Evolutionary conservation across 2,329 filamentous ascomycete genomes (phyloP), one percentile per base, ranked within the genome.

Genomic region (Dactylellina drechsleri): DNA sequence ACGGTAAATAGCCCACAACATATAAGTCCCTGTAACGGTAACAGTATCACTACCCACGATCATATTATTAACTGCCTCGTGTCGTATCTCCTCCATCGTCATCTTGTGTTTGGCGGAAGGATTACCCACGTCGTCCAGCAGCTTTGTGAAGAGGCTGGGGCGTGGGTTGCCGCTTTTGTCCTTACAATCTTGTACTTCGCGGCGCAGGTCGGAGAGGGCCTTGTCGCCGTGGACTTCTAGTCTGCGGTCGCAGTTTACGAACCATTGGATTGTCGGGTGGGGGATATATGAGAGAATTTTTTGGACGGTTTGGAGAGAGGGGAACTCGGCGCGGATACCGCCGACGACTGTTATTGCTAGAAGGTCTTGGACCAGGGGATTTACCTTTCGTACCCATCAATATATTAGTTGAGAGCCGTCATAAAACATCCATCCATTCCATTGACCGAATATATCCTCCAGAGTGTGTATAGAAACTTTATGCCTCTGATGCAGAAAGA

Each of bases 241-340:
- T 1, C 68, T 53, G 1, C 54, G 8, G 4, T 43, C 31, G 28
- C 28, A 47, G 16, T 45, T 52, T 12, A 73, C 16, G 18, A 73
- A 50, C 61, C 68, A 61, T 49, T 61, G 45, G 15, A 73, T 28
- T n/a, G 20, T 61, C 20, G 68, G 45, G 23, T 73, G 47, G 5
- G 68, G 68, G 26, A 73, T 66, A 10, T 28, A 49, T 10, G 45
- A 49, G 8, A 66, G 6, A 12, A 50, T 10, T 36, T 1, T 43
- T 13, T 64, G 26, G 2, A 50, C 0, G 15, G 31, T 18, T 56
- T 57, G 18, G 15, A 66, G 15, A 12, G 57, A 66, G 4, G 59
- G 67, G 52, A 72, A 61, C n/a, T 70, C 50, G 4, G 50, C 49
- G 12, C 61, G 61, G 13, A 66, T 15, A 3, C 50, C 61, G 3